Conservation (phyloP, 768 basidiomycete species). For the Lentinula sp. region DNA sequence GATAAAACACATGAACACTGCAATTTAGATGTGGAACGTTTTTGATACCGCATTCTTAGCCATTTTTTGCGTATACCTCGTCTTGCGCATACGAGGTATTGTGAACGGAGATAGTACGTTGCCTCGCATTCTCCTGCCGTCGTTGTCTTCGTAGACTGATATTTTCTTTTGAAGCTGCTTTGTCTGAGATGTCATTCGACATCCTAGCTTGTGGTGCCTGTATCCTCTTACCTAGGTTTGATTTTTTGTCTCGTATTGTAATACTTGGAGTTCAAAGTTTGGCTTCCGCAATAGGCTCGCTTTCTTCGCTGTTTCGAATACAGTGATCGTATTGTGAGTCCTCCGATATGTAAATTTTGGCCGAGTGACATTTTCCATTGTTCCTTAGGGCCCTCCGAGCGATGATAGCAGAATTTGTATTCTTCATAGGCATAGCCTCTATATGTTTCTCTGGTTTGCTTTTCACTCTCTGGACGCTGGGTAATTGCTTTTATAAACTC, state of each 20-base stretch:
- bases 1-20: background rate
- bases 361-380: background rate
- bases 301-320: slow-evolving; percentile 76
- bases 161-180: slow-evolving; percentile 18
- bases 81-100: slow-evolving; percentile 61
- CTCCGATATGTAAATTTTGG: background rate
- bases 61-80: slow-evolving; percentile 64
- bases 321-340: slow-evolving; percentile 70
- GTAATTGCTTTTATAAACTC: slow-evolving; percentile 16
- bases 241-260: background rate
- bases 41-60: slow-evolving; percentile 75
- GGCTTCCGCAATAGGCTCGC: slow-evolving; percentile 44
- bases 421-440: slow-evolving; percentile 72
- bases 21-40: slow-evolving; percentile 77
- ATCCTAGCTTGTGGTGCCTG: slow-evolving; percentile 81
- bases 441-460: slow-evolving; percentile 79
- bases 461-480: slow-evolving; percentile 48
- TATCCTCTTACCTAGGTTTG: slow-evolving; percentile 70
- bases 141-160: slow-evolving; percentile 5
- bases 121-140: slow-evolving; percentile 6
- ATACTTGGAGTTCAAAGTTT: background rate
- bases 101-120: slow-evolving; percentile 41
- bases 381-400: slow-evolving; percentile 61
- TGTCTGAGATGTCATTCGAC: slow-evolving; percentile 72
- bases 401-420: slow-evolving; percentile 75